Percentiles rank a stretch among this genome's conserved stretches.
Evolutionary conservation across 164 flowering plant genomes (phyloP).

Genomic region (Vitis cinerea): DNA sequence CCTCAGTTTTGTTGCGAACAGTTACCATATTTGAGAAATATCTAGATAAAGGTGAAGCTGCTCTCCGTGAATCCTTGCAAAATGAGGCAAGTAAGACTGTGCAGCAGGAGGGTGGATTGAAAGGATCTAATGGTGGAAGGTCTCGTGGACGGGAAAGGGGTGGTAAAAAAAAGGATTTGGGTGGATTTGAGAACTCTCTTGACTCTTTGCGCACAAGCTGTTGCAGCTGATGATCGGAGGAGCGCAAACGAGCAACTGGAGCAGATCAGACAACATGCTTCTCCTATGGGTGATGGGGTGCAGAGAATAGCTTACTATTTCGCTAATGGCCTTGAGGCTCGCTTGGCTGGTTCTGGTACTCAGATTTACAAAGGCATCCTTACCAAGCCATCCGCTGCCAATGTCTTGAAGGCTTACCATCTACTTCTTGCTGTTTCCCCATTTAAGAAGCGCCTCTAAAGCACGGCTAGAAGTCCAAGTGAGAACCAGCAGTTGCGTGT

Average conservation of each 20-base stretch:
- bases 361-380: slow-evolving; percentile 7
- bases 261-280: too few species aligned
- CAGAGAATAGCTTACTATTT: slow-evolving; percentile 27
- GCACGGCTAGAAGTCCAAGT: too few species aligned
- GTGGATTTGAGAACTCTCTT: slow-evolving; percentile 22
- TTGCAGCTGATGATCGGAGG: slow-evolving; percentile 23
- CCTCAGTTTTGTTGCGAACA: slow-evolving; percentile 79
- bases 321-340: slow-evolving; percentile 33
- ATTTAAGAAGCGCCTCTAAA: slow-evolving; percentile 25
- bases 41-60: slow-evolving; percentile 31
- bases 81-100: slow-evolving; percentile 9
- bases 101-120: slow-evolving; percentile 10
- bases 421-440: slow-evolving; percentile 24
- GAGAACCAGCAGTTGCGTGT: too few species aligned
- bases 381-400: slow-evolving; percentile 15
- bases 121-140: slow-evolving; percentile 11
- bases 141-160: slow-evolving; percentile 15
- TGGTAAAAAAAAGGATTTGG: slow-evolving; percentile 10
- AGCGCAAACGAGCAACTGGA: slow-evolving; percentile 17
- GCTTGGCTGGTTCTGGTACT: slow-evolving; percentile 28
- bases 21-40: slow-evolving; percentile 81
- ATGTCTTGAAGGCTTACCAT: slow-evolving; percentile 26
- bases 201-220: slow-evolving; percentile 30
- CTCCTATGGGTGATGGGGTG: too few species aligned
- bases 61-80: slow-evolving; percentile 25